Base-by-base conservation (phyloP, 352 stramenopile genomes). In the Pythium insidiosum region DNA sequence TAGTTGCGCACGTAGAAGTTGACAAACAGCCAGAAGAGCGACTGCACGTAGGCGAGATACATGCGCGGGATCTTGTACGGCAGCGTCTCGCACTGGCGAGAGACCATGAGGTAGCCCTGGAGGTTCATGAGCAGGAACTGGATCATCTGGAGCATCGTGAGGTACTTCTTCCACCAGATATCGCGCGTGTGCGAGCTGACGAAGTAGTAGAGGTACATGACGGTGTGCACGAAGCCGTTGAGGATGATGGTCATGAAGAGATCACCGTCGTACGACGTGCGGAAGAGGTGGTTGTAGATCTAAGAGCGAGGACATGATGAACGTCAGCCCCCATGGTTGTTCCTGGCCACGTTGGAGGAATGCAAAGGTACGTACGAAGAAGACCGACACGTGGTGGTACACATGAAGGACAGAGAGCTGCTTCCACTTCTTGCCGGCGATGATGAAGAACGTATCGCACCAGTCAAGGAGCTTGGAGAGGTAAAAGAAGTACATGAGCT, bases 401-500 rank as follows among this genome's bases (percentile, higher is more conserved):
- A 97, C 87, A 61, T 98, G 93, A n/a, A 98, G 68, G 50, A 98
- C 92, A n/a, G 73, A 94, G 40, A 98, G 81, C 65, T 96, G 88
- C 49, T 87, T 84, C 87, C 85, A 97, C 59, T 97, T 96, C 65
- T 97, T 97, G 43, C 88, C 84, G n/a, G 94, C 46, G 26, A 97
- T 84, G 62, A 99, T 99, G 73, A 99, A 99, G 66, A 98, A 84
- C 26, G 90, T 97, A 70, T 97, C 89, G 47, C 68, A 66, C 46
- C 95, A 94, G 57, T 97, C 89, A 16, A 97, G 65, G 30, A 96
- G 66, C 79, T 99, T 99, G 47, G 88, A 98, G 43, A 99, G 67
- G 76, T 97, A 99, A 64, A 99, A 99, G 12, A 99, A 70, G 84
- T 96, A 99, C 10, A 99, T 56, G 21, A 99, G 61, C 61, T 97